A percentile compares a stretch with the other conserved stretches of the same genome.
Evolutionary conservation across 768 basidiomycete species (phyloP).

Genomic region (Calocybe gangraenosa): DNA sequence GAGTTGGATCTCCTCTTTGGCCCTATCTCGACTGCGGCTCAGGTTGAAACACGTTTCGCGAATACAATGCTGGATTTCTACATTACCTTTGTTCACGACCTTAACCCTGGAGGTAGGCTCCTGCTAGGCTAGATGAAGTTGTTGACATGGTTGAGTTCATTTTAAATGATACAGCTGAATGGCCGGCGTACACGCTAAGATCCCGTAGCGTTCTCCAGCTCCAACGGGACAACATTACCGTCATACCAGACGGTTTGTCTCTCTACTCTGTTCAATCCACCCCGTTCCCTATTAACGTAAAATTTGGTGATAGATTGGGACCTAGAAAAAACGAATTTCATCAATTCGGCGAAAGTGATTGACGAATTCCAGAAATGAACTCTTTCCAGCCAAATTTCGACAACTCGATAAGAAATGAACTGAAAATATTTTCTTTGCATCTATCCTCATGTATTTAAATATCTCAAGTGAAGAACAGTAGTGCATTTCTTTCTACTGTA

Average conservation of each 20-base stretch:
- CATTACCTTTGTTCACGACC: constrained; percentile 52
- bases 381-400: no score
- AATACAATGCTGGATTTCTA: constrained; percentile 48
- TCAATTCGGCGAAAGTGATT: constrained; percentile 35
- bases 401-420: no score
- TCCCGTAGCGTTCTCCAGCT: constrained; percentile 43
- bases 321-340: constrained; percentile 36
- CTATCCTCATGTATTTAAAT: no score
- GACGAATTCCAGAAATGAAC: constrained; percentile 45
- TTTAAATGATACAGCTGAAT: constrained; percentile 28
- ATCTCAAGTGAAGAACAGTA: no score
- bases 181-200: constrained; percentile 38
- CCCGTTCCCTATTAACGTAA: background rate
- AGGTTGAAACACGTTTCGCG: constrained; percentile 41
- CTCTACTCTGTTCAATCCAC: background rate
- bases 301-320: constrained; percentile 32
- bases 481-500: no score
- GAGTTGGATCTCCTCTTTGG: constrained; percentile 49
- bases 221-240: constrained; percentile 46
- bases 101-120: constrained; percentile 49
- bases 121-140: background rate
- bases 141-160: no score
- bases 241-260: constrained; percentile 41
- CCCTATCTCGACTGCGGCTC: constrained; percentile 31
- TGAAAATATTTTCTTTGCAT: no score